Evolutionary conservation across 495 filamentous ascomycete species (phyloP).

Genomic region (Tuber borchii): DNA sequence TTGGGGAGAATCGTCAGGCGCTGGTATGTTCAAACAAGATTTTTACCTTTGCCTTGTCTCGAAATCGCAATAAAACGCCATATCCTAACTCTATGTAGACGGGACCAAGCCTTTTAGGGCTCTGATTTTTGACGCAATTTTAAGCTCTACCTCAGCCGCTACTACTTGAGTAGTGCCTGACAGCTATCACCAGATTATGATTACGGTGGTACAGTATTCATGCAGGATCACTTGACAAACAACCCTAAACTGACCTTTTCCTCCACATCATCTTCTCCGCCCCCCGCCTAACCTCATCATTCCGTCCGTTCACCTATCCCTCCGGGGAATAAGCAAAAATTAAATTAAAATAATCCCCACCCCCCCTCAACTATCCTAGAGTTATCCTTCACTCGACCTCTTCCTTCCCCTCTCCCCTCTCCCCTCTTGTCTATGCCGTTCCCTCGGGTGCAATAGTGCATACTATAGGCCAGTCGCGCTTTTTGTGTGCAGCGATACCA

Average conservation of each 20-base stretch:
- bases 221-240: neutral
- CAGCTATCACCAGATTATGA: neutral
- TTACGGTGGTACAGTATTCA: neutral
- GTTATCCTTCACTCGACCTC: conserved; percentile 17
- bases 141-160: too few relatives aligned
- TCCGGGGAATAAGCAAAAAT: neutral
- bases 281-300: neutral
- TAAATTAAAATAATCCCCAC: neutral
- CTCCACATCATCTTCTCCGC: neutral
- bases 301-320: neutral
- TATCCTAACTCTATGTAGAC: too few relatives aligned
- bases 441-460: neutral
- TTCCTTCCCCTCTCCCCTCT: conserved; percentile 2
- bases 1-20: too few relatives aligned
- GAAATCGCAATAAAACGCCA: too few relatives aligned
- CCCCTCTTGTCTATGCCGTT: conserved; percentile 2
- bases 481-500: conserved; percentile 1
- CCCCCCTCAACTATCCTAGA: conserved; percentile 9
- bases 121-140: too few relatives aligned
- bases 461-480: conserved; percentile 5
- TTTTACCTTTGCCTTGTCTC: too few relatives aligned
- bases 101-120: too few relatives aligned
- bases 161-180: neutral
- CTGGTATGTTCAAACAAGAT: too few relatives aligned
- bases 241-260: neutral